Evolutionary conservation across 169 alveolate species (phyloP).

Genomic region (Eimeria sp.): DNA sequence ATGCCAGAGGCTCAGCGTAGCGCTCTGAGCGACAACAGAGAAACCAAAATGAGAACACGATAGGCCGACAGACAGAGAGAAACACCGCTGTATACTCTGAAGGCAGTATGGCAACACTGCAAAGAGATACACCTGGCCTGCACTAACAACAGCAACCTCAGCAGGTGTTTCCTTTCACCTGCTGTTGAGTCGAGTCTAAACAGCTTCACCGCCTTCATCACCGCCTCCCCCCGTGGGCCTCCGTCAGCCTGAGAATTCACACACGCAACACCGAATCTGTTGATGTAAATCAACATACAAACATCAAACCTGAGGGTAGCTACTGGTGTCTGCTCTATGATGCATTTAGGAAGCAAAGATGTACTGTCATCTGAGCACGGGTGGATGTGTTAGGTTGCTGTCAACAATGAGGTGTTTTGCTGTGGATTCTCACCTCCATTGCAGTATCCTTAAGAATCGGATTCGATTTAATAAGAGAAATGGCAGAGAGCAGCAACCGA

Average conservation of each 20-base stretch:
- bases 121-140: not conserved
- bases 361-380: not conserved
- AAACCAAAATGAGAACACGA: not conserved
- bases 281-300: not conserved
- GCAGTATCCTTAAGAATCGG: not conserved
- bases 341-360: not conserved
- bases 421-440: not conserved
- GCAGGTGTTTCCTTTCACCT: not conserved
- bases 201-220: slow-evolving; percentile 14
- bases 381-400: not conserved
- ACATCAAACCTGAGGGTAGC: not conserved
- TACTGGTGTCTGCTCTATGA: not conserved
- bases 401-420: not conserved
- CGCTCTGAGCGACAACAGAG: not conserved
- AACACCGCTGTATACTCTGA: too few species aligned
- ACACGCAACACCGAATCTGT: not conserved
- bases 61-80: not conserved
- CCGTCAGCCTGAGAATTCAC: not conserved
- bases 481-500: not conserved
- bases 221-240: slow-evolving; percentile 22
- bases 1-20: slow-evolving; percentile 26
- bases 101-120: not conserved
- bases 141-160: not conserved
- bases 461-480: not conserved
- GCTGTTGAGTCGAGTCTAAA: slow-evolving; percentile 14